Base-by-base conservation (phyloP, 2,329 filamentous ascomycete species). In the Xylariaceae sp. region DNA sequence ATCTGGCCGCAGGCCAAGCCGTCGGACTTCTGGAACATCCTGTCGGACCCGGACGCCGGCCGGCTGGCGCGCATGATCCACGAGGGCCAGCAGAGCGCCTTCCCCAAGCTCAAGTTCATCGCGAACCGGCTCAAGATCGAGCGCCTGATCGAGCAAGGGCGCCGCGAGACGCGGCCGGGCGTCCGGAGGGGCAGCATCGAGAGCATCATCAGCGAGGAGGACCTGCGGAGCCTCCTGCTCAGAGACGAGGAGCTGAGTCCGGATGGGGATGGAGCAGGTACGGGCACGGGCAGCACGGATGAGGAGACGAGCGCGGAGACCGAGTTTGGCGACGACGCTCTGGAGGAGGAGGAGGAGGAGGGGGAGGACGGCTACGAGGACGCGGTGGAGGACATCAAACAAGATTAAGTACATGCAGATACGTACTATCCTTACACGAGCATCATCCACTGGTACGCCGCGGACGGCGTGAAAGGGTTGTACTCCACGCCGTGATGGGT, bases 41-140 rank as follows among this genome's bases (percentile, higher is more conserved):
- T 98, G 2, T 78, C 80, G 1, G 92, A 98, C 52, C 92, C 92
- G 0, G 80, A 77, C 26, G 67, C 80, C 3, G 66, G 78, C 31
- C 72, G 88, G 4, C 64, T 98, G 9, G 86, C 83, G 5, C 73
- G 83, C 23, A 95, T 96, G 90, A 75, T 98, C 11, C 83, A 88
- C 42, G 83, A 86, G 37, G 92, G 92, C 14, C 83, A 93, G 57
- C 84, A 92, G 58, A 88, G 83, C 42, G 77, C 83, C 1, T 98
- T 93, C 54, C 86, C 92, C 1, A 94, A 92, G 56, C 68, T 98
- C 32, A 85, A 92, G 53, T 98, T 96, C 53, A 77, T 96, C 38
- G 76, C 73, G 16, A 98, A 98, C 55, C 66, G 92, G 32, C 74
- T 95, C 45, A 86, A 85, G 50, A 68, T 95, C 7, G 92, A 98